Conservation (phyloP, 345 rosid genomes). For the Odontarrhena argentea region DNA sequence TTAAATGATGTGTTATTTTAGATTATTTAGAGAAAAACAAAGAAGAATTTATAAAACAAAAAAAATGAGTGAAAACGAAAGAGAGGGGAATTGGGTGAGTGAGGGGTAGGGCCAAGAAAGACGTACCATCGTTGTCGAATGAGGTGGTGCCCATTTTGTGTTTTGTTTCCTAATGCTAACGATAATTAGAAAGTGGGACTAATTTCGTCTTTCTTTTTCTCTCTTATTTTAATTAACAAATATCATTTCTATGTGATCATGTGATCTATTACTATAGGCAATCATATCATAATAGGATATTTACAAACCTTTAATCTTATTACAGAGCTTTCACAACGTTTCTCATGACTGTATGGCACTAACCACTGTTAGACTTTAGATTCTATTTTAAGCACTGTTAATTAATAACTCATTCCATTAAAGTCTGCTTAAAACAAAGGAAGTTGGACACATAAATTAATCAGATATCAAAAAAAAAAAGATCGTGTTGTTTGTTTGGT, state of each 20-base stretch:
- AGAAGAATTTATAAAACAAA: no score
- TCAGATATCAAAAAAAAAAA: not conserved
- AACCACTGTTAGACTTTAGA: no score
- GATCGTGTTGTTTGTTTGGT: slow-evolving; percentile 1
- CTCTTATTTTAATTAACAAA: no score
- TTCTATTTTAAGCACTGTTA: not conserved
- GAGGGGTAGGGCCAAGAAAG: slow-evolving; percentile 34
- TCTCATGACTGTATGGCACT: slow-evolving; percentile 26
- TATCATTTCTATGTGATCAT: slow-evolving; percentile 15
- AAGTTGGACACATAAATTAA: slow-evolving; percentile 1
- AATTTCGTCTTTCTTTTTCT: not conserved
- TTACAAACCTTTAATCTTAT: not conserved
- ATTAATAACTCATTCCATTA: not conserved
- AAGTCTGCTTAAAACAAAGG: not conserved
- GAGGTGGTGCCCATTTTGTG: slow-evolving; percentile 39
- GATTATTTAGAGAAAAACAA: no score
- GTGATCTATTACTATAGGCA: slow-evolving; percentile 30
- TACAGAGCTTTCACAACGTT: not conserved
- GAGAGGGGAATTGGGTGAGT: slow-evolving; percentile 18
- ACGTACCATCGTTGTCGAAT: slow-evolving; percentile 43
- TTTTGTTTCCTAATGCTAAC: slow-evolving; percentile 32
- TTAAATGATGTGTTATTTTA: no score
- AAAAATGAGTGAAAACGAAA: not conserved
- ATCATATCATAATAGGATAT: slow-evolving; percentile 17
- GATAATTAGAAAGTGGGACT: slow-evolving; percentile 38